Evolutionary conservation across 2,329 filamentous ascomycete genomes (phyloP).

Genomic region (Alternaria metachromatica): DNA sequence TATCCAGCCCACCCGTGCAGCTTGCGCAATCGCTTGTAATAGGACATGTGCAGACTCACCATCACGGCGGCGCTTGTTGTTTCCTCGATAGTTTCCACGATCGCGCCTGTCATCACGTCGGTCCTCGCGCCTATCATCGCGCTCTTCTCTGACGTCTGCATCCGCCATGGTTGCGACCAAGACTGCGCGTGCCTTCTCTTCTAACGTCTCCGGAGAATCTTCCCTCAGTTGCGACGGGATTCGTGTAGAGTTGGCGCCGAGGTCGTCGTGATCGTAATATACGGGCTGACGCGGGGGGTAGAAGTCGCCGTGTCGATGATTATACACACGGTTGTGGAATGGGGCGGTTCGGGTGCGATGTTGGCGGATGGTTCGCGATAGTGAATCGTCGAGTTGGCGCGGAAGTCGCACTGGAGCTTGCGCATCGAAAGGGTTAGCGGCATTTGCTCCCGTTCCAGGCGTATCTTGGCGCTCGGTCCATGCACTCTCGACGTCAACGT

Average conservation of each 20-base stretch:
- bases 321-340: constrained; percentile 1
- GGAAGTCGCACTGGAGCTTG: constrained; percentile 21
- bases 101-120: constrained; percentile 34
- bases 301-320: constrained; percentile 4
- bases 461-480: constrained; percentile 18
- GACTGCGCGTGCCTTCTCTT: constrained; percentile 15
- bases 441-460: not conserved
- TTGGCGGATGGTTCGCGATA: constrained; percentile 18
- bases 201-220: constrained; percentile 14
- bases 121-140: constrained; percentile 36
- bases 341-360: constrained; percentile 18
- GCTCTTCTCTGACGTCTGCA: constrained; percentile 37
- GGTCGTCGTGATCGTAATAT: constrained; percentile 7
- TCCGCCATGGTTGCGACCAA: constrained; percentile 38
- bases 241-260: not conserved
- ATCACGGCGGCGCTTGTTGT: constrained; percentile 43
- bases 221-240: constrained; percentile 10
- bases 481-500: constrained; percentile 4
- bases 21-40: not conserved
- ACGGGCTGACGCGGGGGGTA: not conserved
- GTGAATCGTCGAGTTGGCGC: constrained; percentile 21
- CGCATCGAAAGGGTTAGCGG: constrained; percentile 19
- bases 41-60: constrained; percentile 26
- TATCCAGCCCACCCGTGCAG: not conserved
- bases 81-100: constrained; percentile 31